Conservation (phyloP, 2,329 filamentous ascomycete genomes). For the Penicillium sp. region DNA sequence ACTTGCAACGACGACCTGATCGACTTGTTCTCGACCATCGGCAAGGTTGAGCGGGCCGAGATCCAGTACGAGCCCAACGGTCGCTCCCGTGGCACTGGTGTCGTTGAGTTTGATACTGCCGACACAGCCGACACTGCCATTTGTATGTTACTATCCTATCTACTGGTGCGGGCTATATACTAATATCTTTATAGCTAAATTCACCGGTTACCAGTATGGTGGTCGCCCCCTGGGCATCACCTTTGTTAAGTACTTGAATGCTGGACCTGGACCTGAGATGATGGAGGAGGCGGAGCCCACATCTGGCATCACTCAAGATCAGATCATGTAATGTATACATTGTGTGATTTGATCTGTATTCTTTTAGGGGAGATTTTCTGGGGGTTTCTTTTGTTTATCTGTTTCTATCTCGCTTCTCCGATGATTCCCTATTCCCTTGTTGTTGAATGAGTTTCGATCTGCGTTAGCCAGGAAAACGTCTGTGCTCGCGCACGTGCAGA, state of each 20-base stretch:
- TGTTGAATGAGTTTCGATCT: constrained; percentile 5
- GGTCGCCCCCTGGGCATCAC: constrained; percentile 89
- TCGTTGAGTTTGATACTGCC: constrained; percentile 85
- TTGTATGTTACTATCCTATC: constrained; percentile 44
- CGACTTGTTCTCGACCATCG: constrained; percentile 95
- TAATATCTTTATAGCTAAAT: constrained; percentile 64
- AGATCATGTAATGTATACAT: constrained; percentile 74
- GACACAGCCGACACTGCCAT: constrained; percentile 92
- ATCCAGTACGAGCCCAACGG: constrained; percentile 98
- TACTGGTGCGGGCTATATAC: constrained; percentile 19
- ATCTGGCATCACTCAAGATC: constrained; percentile 83
- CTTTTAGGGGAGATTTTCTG: neutral
- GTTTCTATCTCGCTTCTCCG: constrained; percentile 2
- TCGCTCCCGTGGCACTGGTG: constrained; percentile 89
- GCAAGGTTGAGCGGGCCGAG: constrained; percentile 97
- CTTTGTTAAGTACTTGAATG: constrained; percentile 88
- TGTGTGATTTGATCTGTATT: neutral
- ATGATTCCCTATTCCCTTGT: constrained; percentile 26
- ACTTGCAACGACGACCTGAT: constrained; percentile 97
- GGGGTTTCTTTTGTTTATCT: neutral
- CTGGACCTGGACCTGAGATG: constrained; percentile 58
- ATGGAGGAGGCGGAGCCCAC: constrained; percentile 80
- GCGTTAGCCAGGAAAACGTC: constrained; percentile 14
- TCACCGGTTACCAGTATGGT: constrained; percentile 96
- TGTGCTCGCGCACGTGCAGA: constrained; percentile 17